Evolutionary conservation across 345 rosid genomes (phyloP), one percentile per base, ranked within the genome.

Genomic region (Linum lewisii): DNA sequence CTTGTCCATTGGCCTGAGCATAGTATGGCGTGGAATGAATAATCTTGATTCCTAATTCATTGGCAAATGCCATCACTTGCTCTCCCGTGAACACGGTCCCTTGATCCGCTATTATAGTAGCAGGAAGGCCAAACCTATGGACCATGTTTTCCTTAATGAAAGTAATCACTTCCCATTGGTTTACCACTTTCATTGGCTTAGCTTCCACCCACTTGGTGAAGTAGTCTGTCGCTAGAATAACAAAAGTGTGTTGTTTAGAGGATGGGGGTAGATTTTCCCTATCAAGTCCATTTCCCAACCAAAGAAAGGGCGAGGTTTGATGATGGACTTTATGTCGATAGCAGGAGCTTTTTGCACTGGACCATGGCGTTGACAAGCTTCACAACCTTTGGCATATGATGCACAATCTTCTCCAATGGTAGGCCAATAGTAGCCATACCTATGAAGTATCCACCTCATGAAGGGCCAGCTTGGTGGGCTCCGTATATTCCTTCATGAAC

Each of bases 251-350:
- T 6, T n/a, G 14, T 18, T 53, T 63, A 14, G 51, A 29, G 0
- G 49, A 63, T 29, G 66, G 19, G 59, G 59, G 15, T 63, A 21
- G 14, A 63, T 53, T 13, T 63, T 52, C 4, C 59, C 32, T 29
- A 63, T 51, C 1, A 36, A 0, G 11, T 54, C 60, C 1, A 36
- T 54, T 5, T 21, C 36, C 36, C 59, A 54, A 1, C 60, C 59
- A 2, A 23, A 8, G 18, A 63, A 63, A 0, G 51, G 51, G 25
- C 36, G 37, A 1, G 66, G 52, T n/a, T 50, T 53, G 0, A 63
- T 3, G 7, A 54, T 22, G 1, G 23, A 7, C 0, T 36, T 24
- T 18, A 53, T 0, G 1, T 36, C 37, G 0, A 11, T 32, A 1
- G 21, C 24, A 0, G 20, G 66, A 0, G 22, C 15, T 7, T 29